Evolutionary conservation across 202 grass and related monocot genomes (phyloP).

Genomic region (Schoenoplectus triqueter): DNA sequence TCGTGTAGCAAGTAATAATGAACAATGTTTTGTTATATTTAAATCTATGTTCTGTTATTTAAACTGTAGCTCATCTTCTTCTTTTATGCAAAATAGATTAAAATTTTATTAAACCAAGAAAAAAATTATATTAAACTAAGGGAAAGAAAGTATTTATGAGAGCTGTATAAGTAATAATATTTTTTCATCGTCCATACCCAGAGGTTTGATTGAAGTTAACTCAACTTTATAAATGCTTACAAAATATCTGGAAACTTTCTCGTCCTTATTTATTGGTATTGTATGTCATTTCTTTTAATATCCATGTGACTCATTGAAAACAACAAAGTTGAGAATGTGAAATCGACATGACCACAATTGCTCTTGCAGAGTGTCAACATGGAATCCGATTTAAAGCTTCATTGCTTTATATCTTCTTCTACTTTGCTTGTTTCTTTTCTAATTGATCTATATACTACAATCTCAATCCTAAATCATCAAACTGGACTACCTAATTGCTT

Average conservation of each 20-base stretch:
- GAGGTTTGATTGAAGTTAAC: not conserved
- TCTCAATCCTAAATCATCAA: not conserved
- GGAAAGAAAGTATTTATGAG: not conserved
- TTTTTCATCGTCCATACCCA: not conserved
- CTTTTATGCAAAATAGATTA: not conserved
- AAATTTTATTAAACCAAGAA: too few species aligned
- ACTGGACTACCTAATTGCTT: not conserved
- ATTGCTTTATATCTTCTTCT: not conserved
- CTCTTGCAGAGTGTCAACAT: conserved; percentile 19
- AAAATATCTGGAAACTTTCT: not conserved
- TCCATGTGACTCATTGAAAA: not conserved
- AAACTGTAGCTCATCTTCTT: not conserved
- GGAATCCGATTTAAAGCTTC: conserved; percentile 21
- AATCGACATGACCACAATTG: not conserved
- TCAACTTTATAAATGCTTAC: not conserved
- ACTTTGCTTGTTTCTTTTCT: not conserved
- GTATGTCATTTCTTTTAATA: conserved; percentile 7
- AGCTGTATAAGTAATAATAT: not conserved
- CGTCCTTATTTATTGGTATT: not conserved
- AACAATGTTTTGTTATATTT: not conserved
- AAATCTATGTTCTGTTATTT: not conserved
- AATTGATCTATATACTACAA: not conserved
- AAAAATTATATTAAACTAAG: not conserved
- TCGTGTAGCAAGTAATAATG: not conserved
- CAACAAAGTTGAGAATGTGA: not conserved